Base-by-base conservation (phyloP, 352 stramenopile genomes). In the Peronospora belbahrii region DNA sequence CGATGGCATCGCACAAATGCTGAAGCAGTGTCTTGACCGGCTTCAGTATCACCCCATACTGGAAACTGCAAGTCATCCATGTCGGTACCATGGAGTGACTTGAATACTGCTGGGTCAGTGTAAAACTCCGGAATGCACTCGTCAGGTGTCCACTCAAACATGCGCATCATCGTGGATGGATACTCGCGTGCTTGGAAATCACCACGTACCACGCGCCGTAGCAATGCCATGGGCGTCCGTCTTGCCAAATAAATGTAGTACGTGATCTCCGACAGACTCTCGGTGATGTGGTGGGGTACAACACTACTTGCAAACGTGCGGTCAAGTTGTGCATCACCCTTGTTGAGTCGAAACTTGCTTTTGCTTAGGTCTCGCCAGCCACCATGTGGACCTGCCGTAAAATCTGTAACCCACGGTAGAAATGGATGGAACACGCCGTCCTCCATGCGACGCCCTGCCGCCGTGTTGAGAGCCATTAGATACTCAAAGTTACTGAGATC, bases 101-200 rank as follows among this genome's bases (percentile, higher is more conserved):
- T 53, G 35, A 98, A 97, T 0, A 96, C 81, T 1, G 46, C 59
- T 11, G 85, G 19, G 39, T 98, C 89, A 1, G 62, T 77, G 62
- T 86, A 98, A 56, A 98, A 97, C 58, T 97, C 95, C 9, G 90
- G 85, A 45, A 97, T 97, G 48, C 89, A 97, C 57, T 98, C 95
- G 42, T 98, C 95, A 0, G 95, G 94, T 6, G 90, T 97, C 88
- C 90, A 98, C 32, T 90, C 67, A 60, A 85, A 98, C 67, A 98
- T 81, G 2, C 88, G 79, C 33, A 61, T 51, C 42, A 98, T 79
- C 2, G 80, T 94, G 0, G 74, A 67, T 0, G 94, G 94, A 52
- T 98, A 98, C 54, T 98, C 91, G 47, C 91, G 85, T 4, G 90
- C 58, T 49, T 98, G 80, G 47, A 98, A 97, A 42, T 95, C 88